Base-by-base conservation (phyloP, 2,329 filamentous ascomycete genomes). In the Aspergillus tubingensis region DNA sequence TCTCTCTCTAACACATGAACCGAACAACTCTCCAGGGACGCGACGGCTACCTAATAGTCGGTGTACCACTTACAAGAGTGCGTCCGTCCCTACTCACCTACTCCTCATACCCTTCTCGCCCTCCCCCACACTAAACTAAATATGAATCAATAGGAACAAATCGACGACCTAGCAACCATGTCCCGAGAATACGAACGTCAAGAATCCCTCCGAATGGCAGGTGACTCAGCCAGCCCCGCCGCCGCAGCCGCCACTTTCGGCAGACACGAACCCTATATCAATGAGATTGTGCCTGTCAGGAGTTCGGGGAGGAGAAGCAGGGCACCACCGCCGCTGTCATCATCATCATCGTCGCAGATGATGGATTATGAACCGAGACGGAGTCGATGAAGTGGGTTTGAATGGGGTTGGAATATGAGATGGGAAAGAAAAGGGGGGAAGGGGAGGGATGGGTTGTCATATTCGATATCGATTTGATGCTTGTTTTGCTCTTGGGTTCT, bases 1-100 rank as follows among this genome's bases (percentile, higher is more conserved):
- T 7, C 50, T 53, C 17, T 19, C 17, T 53, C 17, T 36, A 30
- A 19, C 49, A 19, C 17, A 21, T 52, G n/a, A 21, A 10, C 23
- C n/a, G 11, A 8, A 32, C 15, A 11, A 11, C 3, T 63, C 3
- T 63, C 57, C 68, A 81, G 79, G 79, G 79, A 48, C 77, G 80
- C 60, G 80, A 82, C 70, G 80, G 80, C 39, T 82, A 81, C 65
- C 71, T 82, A 32, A 79, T 82, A 59, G 73, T 76, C 41, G 80
- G 80, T 32, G 70, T 76, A 54, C 77, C 76, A 60, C 70, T 82
- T 58, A 82, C 80, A 62, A 75, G 79, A 72, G 80, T 55, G 5
- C n/a, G 25, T 27, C 2, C n/a, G 25, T 27, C 25, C 25, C 25
- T 27, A 27, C 25, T 27, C 25, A 0, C 25, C 25, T 27, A 27